Evolutionary conservation across 2,329 filamentous ascomycete genomes (phyloP).

Genomic region (Talaromyces marneffei): DNA sequence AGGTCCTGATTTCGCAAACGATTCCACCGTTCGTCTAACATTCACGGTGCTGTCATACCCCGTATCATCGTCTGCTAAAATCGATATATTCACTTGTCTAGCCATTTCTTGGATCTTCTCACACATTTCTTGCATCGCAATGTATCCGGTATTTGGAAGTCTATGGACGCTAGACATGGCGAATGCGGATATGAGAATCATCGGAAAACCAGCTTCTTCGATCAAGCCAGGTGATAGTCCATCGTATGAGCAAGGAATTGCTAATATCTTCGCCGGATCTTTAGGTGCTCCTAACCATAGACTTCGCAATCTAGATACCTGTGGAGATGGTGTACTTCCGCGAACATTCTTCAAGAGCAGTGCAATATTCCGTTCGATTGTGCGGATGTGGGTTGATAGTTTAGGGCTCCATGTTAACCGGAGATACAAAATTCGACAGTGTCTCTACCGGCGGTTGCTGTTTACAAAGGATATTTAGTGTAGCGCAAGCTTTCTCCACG

Average conservation of each 20-base stretch:
- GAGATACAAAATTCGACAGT: neutral
- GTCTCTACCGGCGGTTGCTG: neutral
- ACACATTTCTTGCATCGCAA: slow-evolving; percentile 45
- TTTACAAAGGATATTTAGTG: neutral
- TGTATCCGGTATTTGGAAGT: slow-evolving; percentile 47
- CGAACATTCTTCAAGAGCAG: slow-evolving; percentile 11
- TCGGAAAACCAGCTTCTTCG: slow-evolving; percentile 44
- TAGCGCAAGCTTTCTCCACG: neutral
- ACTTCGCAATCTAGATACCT: slow-evolving; percentile 23
- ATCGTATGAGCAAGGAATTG: slow-evolving; percentile 42
- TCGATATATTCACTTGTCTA: slow-evolving; percentile 35
- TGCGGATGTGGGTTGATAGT: neutral
- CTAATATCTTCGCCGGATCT: slow-evolving; percentile 42
- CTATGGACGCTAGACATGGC: slow-evolving; percentile 38
- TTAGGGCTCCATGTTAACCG: slow-evolving; percentile 8
- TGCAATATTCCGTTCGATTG: neutral
- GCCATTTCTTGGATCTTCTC: slow-evolving; percentile 42
- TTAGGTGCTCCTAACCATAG: slow-evolving; percentile 38
- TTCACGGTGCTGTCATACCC: slow-evolving; percentile 39
- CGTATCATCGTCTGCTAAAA: slow-evolving; percentile 54
- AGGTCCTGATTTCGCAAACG: slow-evolving; percentile 44
- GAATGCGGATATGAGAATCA: slow-evolving; percentile 43
- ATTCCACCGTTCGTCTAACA: slow-evolving; percentile 15
- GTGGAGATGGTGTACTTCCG: slow-evolving; percentile 1
- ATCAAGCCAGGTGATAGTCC: slow-evolving; percentile 41